Percentiles rank a stretch among this genome's conserved stretches.
phyloP scores from a whole-genome alignment of 345 rosid genomes.

The Melastoma malabathricum region DNA sequence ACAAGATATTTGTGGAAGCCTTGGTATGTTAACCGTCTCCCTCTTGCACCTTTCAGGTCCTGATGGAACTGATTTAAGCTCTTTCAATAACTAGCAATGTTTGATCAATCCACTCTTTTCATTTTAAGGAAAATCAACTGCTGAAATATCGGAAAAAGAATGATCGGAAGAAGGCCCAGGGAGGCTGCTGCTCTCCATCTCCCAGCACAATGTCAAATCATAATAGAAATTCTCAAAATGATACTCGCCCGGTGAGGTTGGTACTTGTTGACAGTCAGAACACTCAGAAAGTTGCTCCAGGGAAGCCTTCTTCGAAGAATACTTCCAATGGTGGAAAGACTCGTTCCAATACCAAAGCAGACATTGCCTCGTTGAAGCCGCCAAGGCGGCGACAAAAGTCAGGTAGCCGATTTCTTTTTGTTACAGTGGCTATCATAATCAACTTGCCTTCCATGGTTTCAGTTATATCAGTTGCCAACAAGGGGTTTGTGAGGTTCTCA shows the following conservation, averaged over 20 bases:
- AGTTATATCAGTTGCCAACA: too few species aligned
- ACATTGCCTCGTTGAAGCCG: conserved; percentile 38
- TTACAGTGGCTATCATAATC: not conserved
- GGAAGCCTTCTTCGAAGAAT: conserved; percentile 52
- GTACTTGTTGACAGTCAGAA: conserved; percentile 70
- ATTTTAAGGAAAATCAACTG: conserved; percentile 86
- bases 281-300: conserved; percentile 61
- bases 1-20: conserved; percentile 86
- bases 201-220: conserved; percentile 45
- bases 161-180: conserved; percentile 58
- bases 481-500: too few species aligned
- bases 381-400: conserved; percentile 68
- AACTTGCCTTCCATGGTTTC: too few species aligned
- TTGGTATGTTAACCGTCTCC: conserved; percentile 47
- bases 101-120: conserved; percentile 7
- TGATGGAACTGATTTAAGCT: not conserved
- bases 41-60: not conserved
- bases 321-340: conserved; percentile 41
- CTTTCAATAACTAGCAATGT: not conserved
- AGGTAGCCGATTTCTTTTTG: conserved; percentile 26
- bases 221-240: conserved; percentile 51
- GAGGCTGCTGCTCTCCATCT: conserved; percentile 55
- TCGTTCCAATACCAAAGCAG: conserved; percentile 51
- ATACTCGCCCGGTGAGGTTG: conserved; percentile 46
- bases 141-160: conserved; percentile 85